Base-by-base conservation (phyloP, 1,284 basidiomycete species). In the Phenoliferia sp. region DNA sequence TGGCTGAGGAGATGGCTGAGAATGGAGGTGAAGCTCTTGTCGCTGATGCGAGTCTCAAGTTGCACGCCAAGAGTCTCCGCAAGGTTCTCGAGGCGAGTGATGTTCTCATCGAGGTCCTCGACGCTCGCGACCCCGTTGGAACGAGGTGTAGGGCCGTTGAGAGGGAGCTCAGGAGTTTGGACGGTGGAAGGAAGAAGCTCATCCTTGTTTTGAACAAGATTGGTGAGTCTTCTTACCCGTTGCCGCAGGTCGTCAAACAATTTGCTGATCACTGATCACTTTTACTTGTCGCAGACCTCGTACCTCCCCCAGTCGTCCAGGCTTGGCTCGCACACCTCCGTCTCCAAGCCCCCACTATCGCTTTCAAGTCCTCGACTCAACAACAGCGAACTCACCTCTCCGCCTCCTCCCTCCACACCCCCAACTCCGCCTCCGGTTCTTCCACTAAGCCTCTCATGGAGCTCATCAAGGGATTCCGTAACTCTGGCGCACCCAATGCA, bases 71-170 rank as follows among this genome's bases (percentile, higher is more conserved):
- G 65, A 79, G 79, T 66, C 82, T 99, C 39, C 87, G 93, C 79
- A 94, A 92, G 81, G 94, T 99, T 58, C 88, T 99, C 66, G 92
- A 96, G 73, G 85, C 94, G 74, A 88, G 89, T 67, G 95, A 99
- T 78, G 91, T 99, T 34, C 82, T 99, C 63, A 85, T 98, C 63
- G 83, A 94, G 80, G 90, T 93, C 0, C 82, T 96, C 9, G 94
- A 97, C 79, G 93, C 93, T 1, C 83, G 94, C 58, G 94, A 96
- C 81, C 94, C 92, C 2, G 88, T 94, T 71, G 93, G 93, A 0
- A 94, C 90, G 59, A 81, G 92, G 69, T 92, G 90, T 79, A 82
- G 87, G 62, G 83, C 93, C 59, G 90, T 96, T 4, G 93, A 96
- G 78, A 90, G 94, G 75, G 92, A 95, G 79, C 90, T 95, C 1